Percentiles rank a stretch among this genome's conserved stretches.
These are phyloP conservation scores for Lentinus brumalis DNA, from an alignment of 768 basidiomycete species.

Conservation along the genomic window DNA sequence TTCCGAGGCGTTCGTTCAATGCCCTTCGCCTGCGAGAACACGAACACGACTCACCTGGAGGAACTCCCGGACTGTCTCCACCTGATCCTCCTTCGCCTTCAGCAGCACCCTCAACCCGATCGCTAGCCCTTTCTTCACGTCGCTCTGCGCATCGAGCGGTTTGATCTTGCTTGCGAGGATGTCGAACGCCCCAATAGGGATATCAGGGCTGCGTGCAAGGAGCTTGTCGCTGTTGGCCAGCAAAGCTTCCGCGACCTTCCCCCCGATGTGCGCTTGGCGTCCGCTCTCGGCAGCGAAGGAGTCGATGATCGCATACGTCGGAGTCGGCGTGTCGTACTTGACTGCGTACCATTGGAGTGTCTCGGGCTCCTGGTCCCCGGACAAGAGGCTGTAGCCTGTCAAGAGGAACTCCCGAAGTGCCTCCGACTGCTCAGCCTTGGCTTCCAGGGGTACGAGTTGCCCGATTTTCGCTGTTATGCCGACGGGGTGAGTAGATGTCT, in stretches of 20 bases:
- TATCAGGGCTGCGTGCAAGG: constrained; percentile 31
- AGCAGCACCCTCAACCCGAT: constrained; percentile 37
- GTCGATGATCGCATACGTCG: constrained; percentile 41
- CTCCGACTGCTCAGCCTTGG: constrained; percentile 27
- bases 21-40: neutral
- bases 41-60: constrained; percentile 32
- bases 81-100: constrained; percentile 39
- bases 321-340: constrained; percentile 28
- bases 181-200: constrained; percentile 24
- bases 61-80: constrained; percentile 38
- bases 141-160: constrained; percentile 10
- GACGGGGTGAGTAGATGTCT: neutral
- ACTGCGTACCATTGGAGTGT: constrained; percentile 43
- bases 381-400: constrained; percentile 31
- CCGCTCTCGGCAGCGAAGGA: constrained; percentile 39
- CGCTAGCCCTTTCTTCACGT: constrained; percentile 30
- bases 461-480: constrained; percentile 17
- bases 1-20: constrained; percentile 4
- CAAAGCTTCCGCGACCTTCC: constrained; percentile 39
- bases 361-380: constrained; percentile 33
- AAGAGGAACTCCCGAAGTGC: constrained; percentile 35
- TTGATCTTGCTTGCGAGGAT: constrained; percentile 38
- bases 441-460: constrained; percentile 34
- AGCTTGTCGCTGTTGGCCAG: constrained; percentile 34
- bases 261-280: constrained; percentile 37